Conservation (phyloP, 208 protist genomes). For the Leishmania braziliensis region DNA sequence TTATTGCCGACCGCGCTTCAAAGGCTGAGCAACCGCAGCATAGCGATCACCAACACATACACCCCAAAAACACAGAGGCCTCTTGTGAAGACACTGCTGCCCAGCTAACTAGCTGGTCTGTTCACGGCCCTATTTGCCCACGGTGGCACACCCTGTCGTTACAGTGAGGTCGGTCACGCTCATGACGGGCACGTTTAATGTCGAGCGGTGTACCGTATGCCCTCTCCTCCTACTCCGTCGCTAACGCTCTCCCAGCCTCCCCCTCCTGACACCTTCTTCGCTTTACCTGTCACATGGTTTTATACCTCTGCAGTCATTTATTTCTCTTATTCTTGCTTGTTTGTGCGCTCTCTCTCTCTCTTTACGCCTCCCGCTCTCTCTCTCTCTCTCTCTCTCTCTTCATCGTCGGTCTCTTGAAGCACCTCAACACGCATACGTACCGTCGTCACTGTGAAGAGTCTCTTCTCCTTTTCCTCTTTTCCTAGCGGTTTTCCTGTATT, state of each 20-base stretch:
- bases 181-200: neutral
- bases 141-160: neutral
- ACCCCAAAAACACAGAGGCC: neutral
- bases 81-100: neutral
- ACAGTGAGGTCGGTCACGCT: neutral
- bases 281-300: neutral
- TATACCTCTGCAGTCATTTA: neutral
- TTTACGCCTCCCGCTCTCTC: neutral
- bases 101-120: neutral
- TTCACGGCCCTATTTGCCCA: neutral
- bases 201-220: neutral
- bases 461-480: neutral
- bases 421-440: neutral
- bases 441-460: neutral
- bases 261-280: neutral
- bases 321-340: neutral
- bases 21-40: neutral
- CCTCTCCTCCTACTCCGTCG: neutral
- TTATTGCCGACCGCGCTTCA: neutral
- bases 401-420: conserved; percentile 6
- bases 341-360: neutral
- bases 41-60: neutral
- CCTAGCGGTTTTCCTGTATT: neutral
- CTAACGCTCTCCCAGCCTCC: neutral
- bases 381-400: conserved; percentile 1